Percentiles rank a stretch among this genome's conserved stretches.
Conservation (phyloP, 2,329 filamentous ascomycete species). For the Penicillium sp. region DNA sequence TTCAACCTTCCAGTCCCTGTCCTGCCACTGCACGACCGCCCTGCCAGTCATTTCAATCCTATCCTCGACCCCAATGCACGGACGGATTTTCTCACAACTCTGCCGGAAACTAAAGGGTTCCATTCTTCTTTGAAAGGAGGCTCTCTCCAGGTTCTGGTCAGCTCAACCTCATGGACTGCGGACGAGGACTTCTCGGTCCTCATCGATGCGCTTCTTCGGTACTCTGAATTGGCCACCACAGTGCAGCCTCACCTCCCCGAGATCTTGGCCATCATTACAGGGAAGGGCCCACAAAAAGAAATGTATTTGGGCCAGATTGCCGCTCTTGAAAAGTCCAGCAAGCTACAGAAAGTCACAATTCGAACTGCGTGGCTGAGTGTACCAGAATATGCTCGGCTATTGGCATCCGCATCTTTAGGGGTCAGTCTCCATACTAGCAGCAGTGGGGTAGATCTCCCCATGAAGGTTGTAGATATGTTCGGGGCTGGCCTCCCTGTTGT, state of each 20-base stretch:
- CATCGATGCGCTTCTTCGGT: slow-evolving; percentile 74
- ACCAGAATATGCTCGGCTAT: slow-evolving; percentile 76
- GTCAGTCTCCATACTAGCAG: slow-evolving; percentile 90
- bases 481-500: slow-evolving; percentile 87
- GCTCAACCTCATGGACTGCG: slow-evolving; percentile 94
- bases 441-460: slow-evolving; percentile 91
- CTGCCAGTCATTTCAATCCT: slow-evolving; percentile 77
- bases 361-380: slow-evolving; percentile 81
- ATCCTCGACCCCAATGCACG: slow-evolving; percentile 52
- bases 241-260: slow-evolving; percentile 54
- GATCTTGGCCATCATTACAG: slow-evolving; percentile 88
- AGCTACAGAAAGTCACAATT: slow-evolving; percentile 68
- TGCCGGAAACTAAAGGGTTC: slow-evolving; percentile 63
- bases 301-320: slow-evolving; percentile 68
- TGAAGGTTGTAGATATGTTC: slow-evolving; percentile 99
- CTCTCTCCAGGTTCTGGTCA: slow-evolving; percentile 70
- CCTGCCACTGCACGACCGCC: slow-evolving; percentile 78
- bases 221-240: slow-evolving; percentile 56
- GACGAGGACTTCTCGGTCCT: slow-evolving; percentile 93
- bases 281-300: slow-evolving; percentile 81
- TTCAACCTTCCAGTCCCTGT: slow-evolving; percentile 66
- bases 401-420: slow-evolving; percentile 83
- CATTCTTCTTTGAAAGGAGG: slow-evolving; percentile 59
- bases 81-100: slow-evolving; percentile 58
- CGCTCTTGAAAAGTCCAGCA: slow-evolving; percentile 58